phyloP scores from a whole-genome alignment of 768 basidiomycete species.

The Suillus hirtellus region DNA sequence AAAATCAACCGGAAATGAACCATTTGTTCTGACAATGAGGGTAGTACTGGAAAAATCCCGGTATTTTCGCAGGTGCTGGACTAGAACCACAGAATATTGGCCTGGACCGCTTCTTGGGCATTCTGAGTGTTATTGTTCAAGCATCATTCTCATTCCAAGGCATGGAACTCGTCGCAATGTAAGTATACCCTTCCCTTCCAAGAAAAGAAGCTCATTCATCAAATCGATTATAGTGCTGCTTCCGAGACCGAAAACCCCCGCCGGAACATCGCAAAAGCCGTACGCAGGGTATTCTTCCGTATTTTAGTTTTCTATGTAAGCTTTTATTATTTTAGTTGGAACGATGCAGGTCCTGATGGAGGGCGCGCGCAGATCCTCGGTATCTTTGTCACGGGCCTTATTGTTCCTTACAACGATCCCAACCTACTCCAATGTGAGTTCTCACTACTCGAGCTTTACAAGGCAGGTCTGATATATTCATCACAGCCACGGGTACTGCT shows the following conservation, averaged over 20 bases:
- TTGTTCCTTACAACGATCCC: slow-evolving; percentile 66
- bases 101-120: slow-evolving; percentile 43
- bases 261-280: slow-evolving; percentile 74
- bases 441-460: slow-evolving; percentile 3
- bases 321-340: not conserved
- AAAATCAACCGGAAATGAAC: slow-evolving; percentile 6
- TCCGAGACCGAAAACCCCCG: slow-evolving; percentile 79
- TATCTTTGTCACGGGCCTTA: slow-evolving; percentile 69
- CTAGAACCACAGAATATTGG: slow-evolving; percentile 32
- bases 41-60: slow-evolving; percentile 74
- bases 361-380: slow-evolving; percentile 57
- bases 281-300: slow-evolving; percentile 77
- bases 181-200: slow-evolving; percentile 30
- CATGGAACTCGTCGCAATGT: slow-evolving; percentile 75
- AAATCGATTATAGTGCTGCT: slow-evolving; percentile 50
- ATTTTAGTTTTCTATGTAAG: slow-evolving; percentile 76
- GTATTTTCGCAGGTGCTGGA: slow-evolving; percentile 36
- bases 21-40: not conserved
- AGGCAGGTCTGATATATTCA: slow-evolving; percentile 38
- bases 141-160: slow-evolving; percentile 79
- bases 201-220: slow-evolving; percentile 9
- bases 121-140: slow-evolving; percentile 45
- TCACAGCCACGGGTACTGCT: slow-evolving; percentile 50
- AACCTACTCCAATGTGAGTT: slow-evolving; percentile 43
- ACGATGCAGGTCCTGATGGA: not conserved